Base-by-base conservation (phyloP, 257 asterid genomes). In the Handroanthus guayacan region DNA sequence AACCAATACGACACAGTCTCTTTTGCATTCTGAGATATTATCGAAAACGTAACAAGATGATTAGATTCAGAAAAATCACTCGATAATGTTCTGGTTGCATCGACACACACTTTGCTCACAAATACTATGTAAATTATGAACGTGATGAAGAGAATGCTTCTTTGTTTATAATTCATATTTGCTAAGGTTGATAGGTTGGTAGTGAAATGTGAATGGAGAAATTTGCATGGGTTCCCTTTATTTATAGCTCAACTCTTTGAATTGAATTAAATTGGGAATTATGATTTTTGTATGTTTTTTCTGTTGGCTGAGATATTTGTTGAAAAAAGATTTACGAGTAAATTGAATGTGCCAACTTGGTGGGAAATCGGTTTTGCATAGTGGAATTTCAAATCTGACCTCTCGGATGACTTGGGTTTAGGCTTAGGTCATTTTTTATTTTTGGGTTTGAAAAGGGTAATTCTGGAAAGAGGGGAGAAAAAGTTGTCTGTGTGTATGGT, bases 1-100 rank as follows among this genome's bases (percentile, higher is more conserved):
- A 89, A 72, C 90, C 88, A 85, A 79, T 5, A 56, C 6, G 89
- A 75, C 90, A 87, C 83, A 37, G 83, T 84, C 6, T 14, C 62
- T 71, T 65, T 86, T 14, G 89, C 88, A 52, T 57, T 75, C 38
- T 79, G 82, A 61, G 75, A 84, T 67, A 81, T 58, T 5, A 45
- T 52, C 0, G 93, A 86, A 50, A 77, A 55, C 0, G 58, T 12
- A 12, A 45, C 62, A 39, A 80, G 55, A 6, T 72, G 77, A 56
- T 69, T 81, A 6, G 83, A 63, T 0, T 58, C 68, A 0, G 82
- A 64, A 5, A 73, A 65, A 71, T 86, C 88, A 60, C 83, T 80
- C 2, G 86, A 43, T 12, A 84, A 77, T 20, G 75, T 18, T 57
- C 93, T 83, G 4, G 86, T 43, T 10, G 82, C 93, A 13, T 84